Base-by-base conservation (phyloP, 2,329 filamentous ascomycete species). In the Leptosphaerulina australis region DNA sequence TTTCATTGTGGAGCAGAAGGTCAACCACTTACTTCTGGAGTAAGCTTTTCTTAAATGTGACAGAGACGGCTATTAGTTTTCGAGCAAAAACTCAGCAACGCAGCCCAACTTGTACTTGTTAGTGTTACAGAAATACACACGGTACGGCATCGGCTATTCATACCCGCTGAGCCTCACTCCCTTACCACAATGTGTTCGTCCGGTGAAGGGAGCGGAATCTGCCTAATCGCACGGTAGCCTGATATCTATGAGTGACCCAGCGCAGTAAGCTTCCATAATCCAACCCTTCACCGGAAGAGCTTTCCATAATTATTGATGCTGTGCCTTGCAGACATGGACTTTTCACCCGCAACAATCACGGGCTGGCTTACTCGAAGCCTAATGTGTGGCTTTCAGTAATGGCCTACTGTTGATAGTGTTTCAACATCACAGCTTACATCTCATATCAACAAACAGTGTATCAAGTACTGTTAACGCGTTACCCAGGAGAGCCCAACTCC, bases 251-350 rank as follows among this genome's bases (percentile, higher is more conserved):
- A 18, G 4, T 15, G n/a, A 15, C 28, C 14, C 10, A 30, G 3
- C 5, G 28, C 10, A 30, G 5, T 14, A n/a, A 6, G 28, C 28
- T n/a, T n/a, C n/a, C n/a, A n/a, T 14, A 30, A n/a, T 15, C 11
- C 10, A 17, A 10, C 3, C 24, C 18, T 22, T 48, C 22, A 48
- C 44, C 44, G 44, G 44, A 48, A 5, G 28, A 24, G 22, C 30
- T 3, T 10, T n/a, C 5, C 28, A 15, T 6, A 15, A n/a, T n/a
- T 15, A 15, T 30, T 30, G n/a, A 15, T 15, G n/a, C n/a, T 15
- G 28, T 30, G n/a, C n/a, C 12, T 9, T 15, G 10, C n/a, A 8
- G 28, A 30, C 28, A 14, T 30, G 12, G n/a, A 15, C 28, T 8
- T 15, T 15, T 14, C n/a, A 8, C 28, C 28, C 28, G 14, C n/a